Conservation (phyloP, 1,284 basidiomycete species). For the Naganishia liquefaciens region DNA sequence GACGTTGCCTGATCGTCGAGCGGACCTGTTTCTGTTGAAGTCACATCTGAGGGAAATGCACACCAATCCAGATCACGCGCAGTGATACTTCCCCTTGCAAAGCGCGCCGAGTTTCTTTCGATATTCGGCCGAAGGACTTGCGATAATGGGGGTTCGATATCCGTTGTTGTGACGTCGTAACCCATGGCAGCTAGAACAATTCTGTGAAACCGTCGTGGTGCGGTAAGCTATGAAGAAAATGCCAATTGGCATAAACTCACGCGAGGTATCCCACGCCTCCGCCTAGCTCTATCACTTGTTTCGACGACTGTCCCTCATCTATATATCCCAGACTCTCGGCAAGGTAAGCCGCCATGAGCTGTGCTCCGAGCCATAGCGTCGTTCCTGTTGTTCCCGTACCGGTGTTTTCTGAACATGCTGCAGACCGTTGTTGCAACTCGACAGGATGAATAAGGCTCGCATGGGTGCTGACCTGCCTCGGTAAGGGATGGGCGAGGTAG, state of each 20-base stretch:
- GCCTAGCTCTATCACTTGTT: conserved; percentile 71
- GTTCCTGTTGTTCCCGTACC: conserved; percentile 67
- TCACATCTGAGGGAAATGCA: neutral
- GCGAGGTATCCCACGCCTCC: conserved; percentile 77
- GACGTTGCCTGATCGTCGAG: neutral
- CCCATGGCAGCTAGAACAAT: conserved; percentile 70
- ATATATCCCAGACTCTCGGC: conserved; percentile 42
- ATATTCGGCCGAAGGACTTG: conserved; percentile 71
- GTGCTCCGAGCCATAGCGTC: conserved; percentile 82
- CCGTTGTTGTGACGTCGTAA: conserved; percentile 77
- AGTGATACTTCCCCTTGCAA: conserved; percentile 44
- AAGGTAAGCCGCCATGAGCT: conserved; percentile 70
- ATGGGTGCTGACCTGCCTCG: conserved; percentile 35
- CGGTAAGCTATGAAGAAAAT: conserved; percentile 66
- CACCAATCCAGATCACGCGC: conserved; percentile 18
- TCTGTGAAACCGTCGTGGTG: conserved; percentile 51
- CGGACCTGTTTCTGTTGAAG: too few species aligned
- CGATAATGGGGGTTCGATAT: conserved; percentile 68
- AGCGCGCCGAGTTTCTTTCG: conserved; percentile 57
- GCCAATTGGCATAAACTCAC: too few species aligned
- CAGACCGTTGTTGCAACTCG: conserved; percentile 14
- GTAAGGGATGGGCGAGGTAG: conserved; percentile 59
- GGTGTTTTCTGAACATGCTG: conserved; percentile 7
- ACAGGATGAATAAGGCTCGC: conserved; percentile 53
- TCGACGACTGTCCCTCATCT: conserved; percentile 30